These are phyloP conservation scores for Pseudocercospora macadamiae DNA, from an alignment of 2,329 filamentous ascomycete species.

Conservation along the genomic window DNA sequence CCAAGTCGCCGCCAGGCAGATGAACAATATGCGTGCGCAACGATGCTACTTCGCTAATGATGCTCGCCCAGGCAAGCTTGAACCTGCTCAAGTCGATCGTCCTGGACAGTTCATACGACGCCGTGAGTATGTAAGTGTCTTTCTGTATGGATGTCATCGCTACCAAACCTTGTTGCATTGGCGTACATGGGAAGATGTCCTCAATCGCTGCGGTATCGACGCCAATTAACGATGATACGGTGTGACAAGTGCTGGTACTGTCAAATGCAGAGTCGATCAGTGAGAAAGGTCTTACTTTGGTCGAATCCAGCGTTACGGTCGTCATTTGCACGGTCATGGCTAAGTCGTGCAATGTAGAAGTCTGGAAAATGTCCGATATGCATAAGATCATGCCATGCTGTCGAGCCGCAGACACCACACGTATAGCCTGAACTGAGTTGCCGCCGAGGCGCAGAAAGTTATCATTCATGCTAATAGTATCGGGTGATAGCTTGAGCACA, in stretches of 20 bases:
- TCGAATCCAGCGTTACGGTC: background rate
- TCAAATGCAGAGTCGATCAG: background rate
- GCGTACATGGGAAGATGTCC: conserved; percentile 11
- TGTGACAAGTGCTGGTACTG: background rate
- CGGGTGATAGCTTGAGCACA: background rate
- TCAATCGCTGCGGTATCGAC: conserved; percentile 32
- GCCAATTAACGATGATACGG: background rate
- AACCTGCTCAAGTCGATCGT: conserved; percentile 30
- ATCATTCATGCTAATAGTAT: conserved; percentile 31
- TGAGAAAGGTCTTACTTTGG: conserved; percentile 4
- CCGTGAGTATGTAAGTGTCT: conserved; percentile 6
- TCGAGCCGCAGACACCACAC: conserved; percentile 45
- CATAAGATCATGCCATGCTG: conserved; percentile 42
- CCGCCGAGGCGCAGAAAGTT: conserved; percentile 53
- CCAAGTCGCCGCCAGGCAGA: background rate
- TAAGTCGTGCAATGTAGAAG: conserved; percentile 27
- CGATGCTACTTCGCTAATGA: background rate
- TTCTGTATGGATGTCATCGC: conserved; percentile 6
- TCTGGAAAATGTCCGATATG: conserved; percentile 49
- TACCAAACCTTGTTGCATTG: conserved; percentile 5
- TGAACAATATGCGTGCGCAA: conserved; percentile 1
- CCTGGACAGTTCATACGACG: background rate
- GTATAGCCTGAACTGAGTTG: conserved; percentile 52
- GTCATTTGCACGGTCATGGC: conserved; percentile 24
- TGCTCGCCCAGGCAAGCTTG: background rate